These are phyloP conservation scores for Hymenoscyphus repandus DNA, from an alignment of 2,329 filamentous ascomycete genomes.

Conservation along the genomic window DNA sequence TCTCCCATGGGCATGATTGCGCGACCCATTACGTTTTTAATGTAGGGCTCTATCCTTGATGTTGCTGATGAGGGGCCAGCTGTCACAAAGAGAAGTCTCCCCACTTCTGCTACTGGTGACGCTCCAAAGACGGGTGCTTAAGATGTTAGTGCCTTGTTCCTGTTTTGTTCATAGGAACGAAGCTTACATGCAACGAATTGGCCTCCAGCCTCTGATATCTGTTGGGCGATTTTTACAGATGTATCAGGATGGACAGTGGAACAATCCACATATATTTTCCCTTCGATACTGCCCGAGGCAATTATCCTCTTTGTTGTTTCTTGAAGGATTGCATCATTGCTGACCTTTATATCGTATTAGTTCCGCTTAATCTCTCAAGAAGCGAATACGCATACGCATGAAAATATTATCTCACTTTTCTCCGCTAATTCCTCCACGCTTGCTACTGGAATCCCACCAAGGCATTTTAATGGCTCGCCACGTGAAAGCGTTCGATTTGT, in stretches of 20 bases:
- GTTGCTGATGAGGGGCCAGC: slow-evolving; percentile 34
- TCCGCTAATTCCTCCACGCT: slow-evolving; percentile 28
- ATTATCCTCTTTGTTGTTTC: slow-evolving; percentile 55
- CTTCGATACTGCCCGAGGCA: slow-evolving; percentile 35
- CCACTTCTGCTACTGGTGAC: slow-evolving; percentile 37
- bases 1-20: slow-evolving; percentile 38
- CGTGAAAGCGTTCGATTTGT: slow-evolving; percentile 38
- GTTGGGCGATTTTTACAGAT: slow-evolving; percentile 30
- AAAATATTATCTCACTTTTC: slow-evolving; percentile 36
- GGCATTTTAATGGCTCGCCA: slow-evolving; percentile 32
- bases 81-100: slow-evolving; percentile 40
- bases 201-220: slow-evolving; percentile 33
- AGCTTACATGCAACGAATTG: slow-evolving; percentile 23
- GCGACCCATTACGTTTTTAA: slow-evolving; percentile 39
- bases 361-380: too few relatives aligned
- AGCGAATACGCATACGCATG: slow-evolving; percentile 7
- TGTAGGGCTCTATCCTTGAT: slow-evolving; percentile 34
- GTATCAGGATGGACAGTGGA: slow-evolving; percentile 33
- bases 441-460: slow-evolving; percentile 30
- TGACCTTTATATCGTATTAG: slow-evolving; percentile 37
- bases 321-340: slow-evolving; percentile 70
- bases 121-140: slow-evolving; percentile 38
- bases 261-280: slow-evolving; percentile 30
- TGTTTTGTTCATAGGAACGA: too few relatives aligned
- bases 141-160: too few relatives aligned